Evolutionary conservation across 2,329 filamentous ascomycete genomes (phyloP).

Genomic region (Clonostachys solani): DNA sequence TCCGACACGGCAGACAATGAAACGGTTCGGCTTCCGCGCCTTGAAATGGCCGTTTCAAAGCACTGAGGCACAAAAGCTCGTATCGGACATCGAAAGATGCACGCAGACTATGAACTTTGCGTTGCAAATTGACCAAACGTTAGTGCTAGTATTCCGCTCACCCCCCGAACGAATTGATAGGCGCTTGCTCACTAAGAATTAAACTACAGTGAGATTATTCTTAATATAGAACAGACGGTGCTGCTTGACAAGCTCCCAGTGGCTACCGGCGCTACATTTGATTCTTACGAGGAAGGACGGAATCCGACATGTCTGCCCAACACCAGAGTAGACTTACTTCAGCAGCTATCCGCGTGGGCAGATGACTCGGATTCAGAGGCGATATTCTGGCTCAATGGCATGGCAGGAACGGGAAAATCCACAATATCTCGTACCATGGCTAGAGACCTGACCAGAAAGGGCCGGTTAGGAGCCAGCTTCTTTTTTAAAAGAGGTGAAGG

Average conservation of each 20-base stretch:
- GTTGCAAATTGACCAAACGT: no score
- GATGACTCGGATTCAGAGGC: background rate
- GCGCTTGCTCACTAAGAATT: no score
- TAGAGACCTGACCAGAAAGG: background rate
- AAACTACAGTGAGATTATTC: no score
- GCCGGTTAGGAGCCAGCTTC: background rate
- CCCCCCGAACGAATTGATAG: no score
- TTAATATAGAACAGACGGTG: no score
- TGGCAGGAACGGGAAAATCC: slow-evolving; percentile 1
- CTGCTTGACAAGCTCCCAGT: background rate
- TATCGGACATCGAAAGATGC: no score
- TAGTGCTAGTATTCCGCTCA: no score
- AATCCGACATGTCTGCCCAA: background rate
- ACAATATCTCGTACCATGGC: slow-evolving; percentile 1
- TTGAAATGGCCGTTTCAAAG: no score
- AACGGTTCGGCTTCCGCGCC: no score
- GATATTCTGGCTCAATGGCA: slow-evolving; percentile 2
- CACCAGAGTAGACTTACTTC: background rate
- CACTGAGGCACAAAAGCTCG: no score
- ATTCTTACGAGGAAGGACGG: slow-evolving; percentile 9
- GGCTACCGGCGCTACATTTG: background rate
- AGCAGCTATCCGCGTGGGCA: background rate
- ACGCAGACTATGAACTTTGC: no score
- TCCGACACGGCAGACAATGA: no score
- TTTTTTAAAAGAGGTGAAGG: slow-evolving; percentile 8